phyloP scores from a whole-genome alignment of 345 rosid genomes.

The Eucalyptus marginata region DNA sequence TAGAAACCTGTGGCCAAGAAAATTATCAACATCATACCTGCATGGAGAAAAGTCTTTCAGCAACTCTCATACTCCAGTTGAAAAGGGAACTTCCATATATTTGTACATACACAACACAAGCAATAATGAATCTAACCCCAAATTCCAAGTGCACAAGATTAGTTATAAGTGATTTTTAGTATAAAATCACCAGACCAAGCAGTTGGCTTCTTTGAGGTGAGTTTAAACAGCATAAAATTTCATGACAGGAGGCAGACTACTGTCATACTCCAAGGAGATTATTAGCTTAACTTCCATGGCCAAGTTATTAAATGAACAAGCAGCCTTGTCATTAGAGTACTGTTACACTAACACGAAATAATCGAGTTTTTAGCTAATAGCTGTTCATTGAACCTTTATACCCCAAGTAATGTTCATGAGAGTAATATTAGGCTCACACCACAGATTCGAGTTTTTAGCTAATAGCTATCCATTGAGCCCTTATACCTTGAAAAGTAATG shows the following conservation, averaged over 20 bases:
- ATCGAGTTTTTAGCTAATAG: neutral
- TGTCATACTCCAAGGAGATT: neutral
- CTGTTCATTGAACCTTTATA: neutral
- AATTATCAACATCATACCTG: conserved; percentile 62
- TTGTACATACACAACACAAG: neutral
- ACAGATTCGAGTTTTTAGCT: neutral
- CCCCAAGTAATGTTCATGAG: neutral
- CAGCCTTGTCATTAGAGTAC: neutral
- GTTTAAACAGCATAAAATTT: neutral
- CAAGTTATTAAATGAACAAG: neutral
- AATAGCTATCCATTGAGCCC: neutral
- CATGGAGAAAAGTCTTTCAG: neutral
- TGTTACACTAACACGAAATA: neutral
- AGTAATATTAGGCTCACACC: neutral
- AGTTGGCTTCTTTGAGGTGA: neutral
- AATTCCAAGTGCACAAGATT: neutral
- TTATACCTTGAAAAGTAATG: neutral
- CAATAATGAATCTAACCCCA: neutral
- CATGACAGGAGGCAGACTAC: neutral
- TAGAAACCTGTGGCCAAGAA: conserved; percentile 34
- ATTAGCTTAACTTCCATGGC: neutral
- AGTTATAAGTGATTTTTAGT: neutral
- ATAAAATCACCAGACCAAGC: neutral
- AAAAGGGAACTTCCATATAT: neutral
- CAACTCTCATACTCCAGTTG: neutral